Evolutionary conservation across 139 green algal genomes (phyloP).

Genomic region (Dunaliella sp.): DNA sequence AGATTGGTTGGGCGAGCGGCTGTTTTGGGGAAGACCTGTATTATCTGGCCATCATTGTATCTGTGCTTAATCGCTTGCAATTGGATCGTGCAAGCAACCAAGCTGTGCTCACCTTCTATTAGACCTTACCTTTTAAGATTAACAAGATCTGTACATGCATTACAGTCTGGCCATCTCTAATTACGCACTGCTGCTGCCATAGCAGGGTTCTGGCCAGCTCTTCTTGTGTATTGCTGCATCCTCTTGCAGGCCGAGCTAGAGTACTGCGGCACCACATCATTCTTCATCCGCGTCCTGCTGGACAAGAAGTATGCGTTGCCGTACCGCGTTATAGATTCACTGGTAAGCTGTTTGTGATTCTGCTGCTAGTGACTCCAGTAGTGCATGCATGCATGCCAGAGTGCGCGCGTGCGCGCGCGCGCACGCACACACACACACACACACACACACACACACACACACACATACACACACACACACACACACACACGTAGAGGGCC

Average conservation of each 20-base stretch:
- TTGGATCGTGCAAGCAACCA: no score
- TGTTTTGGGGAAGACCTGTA: no score
- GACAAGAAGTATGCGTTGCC: slow-evolving; percentile 99
- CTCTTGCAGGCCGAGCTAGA: slow-evolving; percentile 84
- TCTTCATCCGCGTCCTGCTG: slow-evolving; percentile 97
- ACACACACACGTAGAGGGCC: not conserved
- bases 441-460: not conserved
- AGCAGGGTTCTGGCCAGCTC: no score
- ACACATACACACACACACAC: not conserved
- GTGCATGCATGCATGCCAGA: not conserved
- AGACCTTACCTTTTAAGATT: no score
- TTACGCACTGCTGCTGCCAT: no score
- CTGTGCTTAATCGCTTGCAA: no score
- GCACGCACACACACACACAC: not conserved
- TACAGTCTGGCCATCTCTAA: no score
- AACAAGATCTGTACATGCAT: no score
- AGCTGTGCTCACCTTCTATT: no score
- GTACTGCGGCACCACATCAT: slow-evolving; percentile 92
- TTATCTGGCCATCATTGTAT: no score
- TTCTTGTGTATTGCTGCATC: no score
- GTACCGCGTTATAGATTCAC: slow-evolving; percentile 67
- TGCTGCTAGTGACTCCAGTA: not conserved
- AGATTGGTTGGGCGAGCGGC: no score
- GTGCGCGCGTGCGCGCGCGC: not conserved
- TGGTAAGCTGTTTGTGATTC: slow-evolving; percentile 24